Percentiles rank a stretch among this genome's conserved stretches.
Evolutionary conservation across 2,329 filamentous ascomycete species (phyloP).

Genomic region (Ceratocystis albifundus): DNA sequence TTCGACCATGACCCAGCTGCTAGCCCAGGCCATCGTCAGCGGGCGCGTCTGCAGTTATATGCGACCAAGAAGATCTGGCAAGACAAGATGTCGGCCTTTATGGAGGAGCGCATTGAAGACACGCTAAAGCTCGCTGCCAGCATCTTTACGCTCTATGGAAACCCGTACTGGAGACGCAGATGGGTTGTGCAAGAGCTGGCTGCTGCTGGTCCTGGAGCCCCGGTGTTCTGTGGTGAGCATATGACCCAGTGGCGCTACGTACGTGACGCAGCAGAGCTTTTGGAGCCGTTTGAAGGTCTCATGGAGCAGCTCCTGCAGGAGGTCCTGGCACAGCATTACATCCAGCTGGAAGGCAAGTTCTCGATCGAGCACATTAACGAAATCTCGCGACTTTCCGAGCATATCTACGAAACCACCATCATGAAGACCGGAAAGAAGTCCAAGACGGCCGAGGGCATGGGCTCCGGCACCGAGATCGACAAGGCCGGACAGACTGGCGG

Average conservation of each 20-base stretch:
- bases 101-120: conserved; percentile 17
- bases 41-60: conserved; percentile 20
- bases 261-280: conserved; percentile 20
- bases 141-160: conserved; percentile 22
- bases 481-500: background rate
- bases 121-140: conserved; percentile 21
- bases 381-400: conserved; percentile 13
- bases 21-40: conserved; percentile 18
- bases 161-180: conserved; percentile 17
- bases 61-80: conserved; percentile 20
- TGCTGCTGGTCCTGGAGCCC: conserved; percentile 8
- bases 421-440: background rate
- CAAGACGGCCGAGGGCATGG: conserved; percentile 5
- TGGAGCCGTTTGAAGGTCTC: conserved; percentile 18
- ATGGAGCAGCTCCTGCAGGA: conserved; percentile 19
- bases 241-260: conserved; percentile 22
- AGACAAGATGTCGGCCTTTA: conserved; percentile 10
- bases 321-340: conserved; percentile 20
- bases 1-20: conserved; percentile 19
- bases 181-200: conserved; percentile 20
- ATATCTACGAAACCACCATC: conserved; percentile 12
- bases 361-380: conserved; percentile 17
- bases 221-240: conserved; percentile 20
- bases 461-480: conserved; percentile 8
- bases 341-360: conserved; percentile 20